A percentile compares a stretch with the other conserved stretches of the same genome.
Conservation (phyloP, 305 asterid genomes). For the Fraxinus platypoda region DNA sequence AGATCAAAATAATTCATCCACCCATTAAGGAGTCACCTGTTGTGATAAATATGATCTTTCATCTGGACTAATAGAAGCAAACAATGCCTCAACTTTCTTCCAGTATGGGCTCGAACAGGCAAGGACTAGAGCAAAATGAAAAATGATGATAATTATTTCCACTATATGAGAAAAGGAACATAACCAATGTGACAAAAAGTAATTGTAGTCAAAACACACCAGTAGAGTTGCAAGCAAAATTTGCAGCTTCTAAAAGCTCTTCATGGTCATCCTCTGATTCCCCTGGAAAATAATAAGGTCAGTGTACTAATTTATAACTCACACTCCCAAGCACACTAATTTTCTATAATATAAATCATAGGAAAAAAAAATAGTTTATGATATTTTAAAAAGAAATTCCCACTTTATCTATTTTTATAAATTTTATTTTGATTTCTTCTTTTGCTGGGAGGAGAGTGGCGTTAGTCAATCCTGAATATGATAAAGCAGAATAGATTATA, state of each 20-base stretch:
- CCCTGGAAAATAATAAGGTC: constrained; percentile 48
- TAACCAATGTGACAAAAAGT: background rate
- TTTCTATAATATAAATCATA: too few relatives aligned
- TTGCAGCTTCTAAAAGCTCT: constrained; percentile 79
- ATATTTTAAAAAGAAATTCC: constrained; percentile 6
- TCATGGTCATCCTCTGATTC: constrained; percentile 91
- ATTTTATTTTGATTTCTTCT: background rate
- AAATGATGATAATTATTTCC: constrained; percentile 4
- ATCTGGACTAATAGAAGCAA: constrained; percentile 65
- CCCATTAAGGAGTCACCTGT: constrained; percentile 55
- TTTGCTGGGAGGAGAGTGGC: constrained; percentile 1
- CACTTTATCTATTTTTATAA: background rate
- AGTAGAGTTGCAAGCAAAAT: constrained; percentile 59
- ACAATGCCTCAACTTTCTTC: constrained; percentile 71
- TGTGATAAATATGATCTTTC: constrained; percentile 56
- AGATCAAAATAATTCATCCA: constrained; percentile 14
- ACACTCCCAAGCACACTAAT: background rate
- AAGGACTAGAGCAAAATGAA: constrained; percentile 45
- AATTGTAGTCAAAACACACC: constrained; percentile 42
- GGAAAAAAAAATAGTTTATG: background rate
- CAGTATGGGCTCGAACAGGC: constrained; percentile 82
- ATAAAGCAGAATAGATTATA: background rate
- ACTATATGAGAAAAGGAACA: constrained; percentile 5
- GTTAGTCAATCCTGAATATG: background rate
- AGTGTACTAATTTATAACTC: constrained; percentile 13